Percentiles rank a stretch among this genome's conserved stretches.
Evolutionary conservation across 129 eudicot genomes (phyloP).

Genomic region (Apium graveolens): DNA sequence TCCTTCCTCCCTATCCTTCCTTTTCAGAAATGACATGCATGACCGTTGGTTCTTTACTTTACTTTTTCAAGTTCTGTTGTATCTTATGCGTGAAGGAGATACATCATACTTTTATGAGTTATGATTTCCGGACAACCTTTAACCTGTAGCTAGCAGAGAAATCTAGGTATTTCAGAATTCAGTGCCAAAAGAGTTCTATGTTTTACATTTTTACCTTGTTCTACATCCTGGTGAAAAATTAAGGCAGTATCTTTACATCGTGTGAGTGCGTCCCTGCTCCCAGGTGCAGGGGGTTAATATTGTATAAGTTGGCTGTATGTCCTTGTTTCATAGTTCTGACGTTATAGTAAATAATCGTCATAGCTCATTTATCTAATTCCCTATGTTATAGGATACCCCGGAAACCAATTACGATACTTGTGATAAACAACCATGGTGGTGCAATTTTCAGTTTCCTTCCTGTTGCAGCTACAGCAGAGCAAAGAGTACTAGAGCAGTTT

Average conservation of each 20-base stretch:
- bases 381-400: constrained; percentile 44
- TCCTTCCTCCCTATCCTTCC: not conserved
- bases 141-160: not conserved
- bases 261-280: not conserved
- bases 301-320: not conserved
- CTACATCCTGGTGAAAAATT: not conserved
- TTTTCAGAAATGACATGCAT: not conserved
- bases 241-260: not conserved
- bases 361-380: constrained; percentile 4
- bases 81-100: not conserved
- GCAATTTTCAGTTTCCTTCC: constrained; percentile 95
- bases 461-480: constrained; percentile 54
- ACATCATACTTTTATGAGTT: not conserved
- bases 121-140: not conserved
- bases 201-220: not conserved
- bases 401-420: constrained; percentile 60
- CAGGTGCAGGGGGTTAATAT: not conserved
- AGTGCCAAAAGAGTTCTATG: not conserved
- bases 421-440: constrained; percentile 91
- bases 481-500: constrained; percentile 51
- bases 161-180: not conserved
- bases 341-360: not conserved
- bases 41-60: not conserved
- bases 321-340: not conserved
- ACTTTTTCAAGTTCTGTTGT: not conserved